These are phyloP conservation scores for Craterostigma plantagineum DNA, from an alignment of 257 asterid genomes.

Conservation along the genomic window DNA sequence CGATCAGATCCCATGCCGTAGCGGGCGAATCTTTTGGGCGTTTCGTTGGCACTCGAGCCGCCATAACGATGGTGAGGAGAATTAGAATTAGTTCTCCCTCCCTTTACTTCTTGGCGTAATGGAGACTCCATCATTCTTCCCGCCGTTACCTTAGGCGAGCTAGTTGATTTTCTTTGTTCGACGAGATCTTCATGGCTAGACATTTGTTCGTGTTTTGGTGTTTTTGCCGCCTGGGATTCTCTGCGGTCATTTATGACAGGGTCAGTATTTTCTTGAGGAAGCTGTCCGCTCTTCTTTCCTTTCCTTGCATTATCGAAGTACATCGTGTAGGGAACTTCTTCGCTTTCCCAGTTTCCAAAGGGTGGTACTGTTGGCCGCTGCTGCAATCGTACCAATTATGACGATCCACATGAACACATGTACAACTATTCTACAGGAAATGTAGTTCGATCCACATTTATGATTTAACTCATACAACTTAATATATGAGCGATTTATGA, in stretches of 20 bases:
- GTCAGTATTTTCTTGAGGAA: slow-evolving; percentile 18
- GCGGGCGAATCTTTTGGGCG: slow-evolving; percentile 44
- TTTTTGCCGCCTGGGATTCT: slow-evolving; percentile 16
- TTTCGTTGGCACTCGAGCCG: slow-evolving; percentile 33
- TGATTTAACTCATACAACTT: too few species aligned
- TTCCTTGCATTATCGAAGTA: slow-evolving; percentile 54
- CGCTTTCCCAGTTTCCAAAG: slow-evolving; percentile 72
- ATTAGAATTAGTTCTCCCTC: slow-evolving; percentile 24
- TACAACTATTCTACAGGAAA: slow-evolving; percentile 8
- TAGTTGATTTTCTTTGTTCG: slow-evolving; percentile 21
- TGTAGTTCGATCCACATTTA: too few species aligned
- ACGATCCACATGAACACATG: not conserved
- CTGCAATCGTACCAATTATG: slow-evolving; percentile 9
- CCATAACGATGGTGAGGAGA: slow-evolving; percentile 46
- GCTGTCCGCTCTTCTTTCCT: slow-evolving; percentile 25
- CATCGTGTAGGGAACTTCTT: slow-evolving; percentile 44
- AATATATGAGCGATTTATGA: too few species aligned
- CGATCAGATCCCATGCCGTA: slow-evolving; percentile 45
- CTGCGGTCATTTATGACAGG: slow-evolving; percentile 20
- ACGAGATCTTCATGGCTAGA: slow-evolving; percentile 19
- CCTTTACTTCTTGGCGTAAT: slow-evolving; percentile 20
- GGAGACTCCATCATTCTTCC: slow-evolving; percentile 40
- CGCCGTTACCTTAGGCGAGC: slow-evolving; percentile 18
- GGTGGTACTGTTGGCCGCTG: slow-evolving; percentile 43
- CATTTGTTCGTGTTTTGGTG: slow-evolving; percentile 16